phyloP scores from a whole-genome alignment of 2,329 filamentous ascomycete species.

The Colletotrichum viniferum region DNA sequence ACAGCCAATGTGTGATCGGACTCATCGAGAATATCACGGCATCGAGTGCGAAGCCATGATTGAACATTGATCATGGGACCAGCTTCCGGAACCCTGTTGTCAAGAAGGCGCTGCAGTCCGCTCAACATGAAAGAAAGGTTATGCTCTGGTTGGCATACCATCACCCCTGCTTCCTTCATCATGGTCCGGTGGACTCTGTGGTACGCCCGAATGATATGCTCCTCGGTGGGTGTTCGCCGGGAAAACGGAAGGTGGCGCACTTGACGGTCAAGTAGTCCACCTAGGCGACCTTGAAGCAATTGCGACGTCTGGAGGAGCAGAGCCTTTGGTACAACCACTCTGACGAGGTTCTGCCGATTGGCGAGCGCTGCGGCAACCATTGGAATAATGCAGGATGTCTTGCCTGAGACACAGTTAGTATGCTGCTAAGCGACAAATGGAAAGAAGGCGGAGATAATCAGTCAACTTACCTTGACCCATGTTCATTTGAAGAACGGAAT shows the following conservation, averaged over 20 bases:
- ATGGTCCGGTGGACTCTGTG: slow-evolving; percentile 42
- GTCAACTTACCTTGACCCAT: slow-evolving; percentile 63
- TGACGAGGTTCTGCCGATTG: slow-evolving; percentile 47
- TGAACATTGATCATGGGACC: slow-evolving; percentile 55
- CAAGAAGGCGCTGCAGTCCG: slow-evolving; percentile 59
- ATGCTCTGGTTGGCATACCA: slow-evolving; percentile 68
- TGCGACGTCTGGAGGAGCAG: slow-evolving; percentile 63
- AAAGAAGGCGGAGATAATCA: background rate
- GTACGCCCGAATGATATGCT: slow-evolving; percentile 38
- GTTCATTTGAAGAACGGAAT: slow-evolving; percentile 69
- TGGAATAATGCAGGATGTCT: slow-evolving; percentile 61
- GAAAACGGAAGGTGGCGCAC: slow-evolving; percentile 64
- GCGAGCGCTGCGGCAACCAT: slow-evolving; percentile 53
- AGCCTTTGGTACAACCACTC: slow-evolving; percentile 61
- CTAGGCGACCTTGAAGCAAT: slow-evolving; percentile 57
- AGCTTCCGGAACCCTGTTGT: slow-evolving; percentile 46
- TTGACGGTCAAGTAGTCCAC: slow-evolving; percentile 56
- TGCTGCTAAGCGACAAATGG: background rate
- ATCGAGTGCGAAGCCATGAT: slow-evolving; percentile 49
- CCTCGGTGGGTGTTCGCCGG: slow-evolving; percentile 45
- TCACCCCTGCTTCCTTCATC: slow-evolving; percentile 49
- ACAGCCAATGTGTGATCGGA: slow-evolving; percentile 60
- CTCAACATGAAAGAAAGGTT: slow-evolving; percentile 69
- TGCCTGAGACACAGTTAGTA: slow-evolving; percentile 43
- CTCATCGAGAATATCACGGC: slow-evolving; percentile 69